Percentiles rank a stretch among this genome's conserved stretches.
These are phyloP conservation scores for Pyronema domesticum DNA, from an alignment of 495 filamentous ascomycete genomes.

Conservation along the genomic window DNA sequence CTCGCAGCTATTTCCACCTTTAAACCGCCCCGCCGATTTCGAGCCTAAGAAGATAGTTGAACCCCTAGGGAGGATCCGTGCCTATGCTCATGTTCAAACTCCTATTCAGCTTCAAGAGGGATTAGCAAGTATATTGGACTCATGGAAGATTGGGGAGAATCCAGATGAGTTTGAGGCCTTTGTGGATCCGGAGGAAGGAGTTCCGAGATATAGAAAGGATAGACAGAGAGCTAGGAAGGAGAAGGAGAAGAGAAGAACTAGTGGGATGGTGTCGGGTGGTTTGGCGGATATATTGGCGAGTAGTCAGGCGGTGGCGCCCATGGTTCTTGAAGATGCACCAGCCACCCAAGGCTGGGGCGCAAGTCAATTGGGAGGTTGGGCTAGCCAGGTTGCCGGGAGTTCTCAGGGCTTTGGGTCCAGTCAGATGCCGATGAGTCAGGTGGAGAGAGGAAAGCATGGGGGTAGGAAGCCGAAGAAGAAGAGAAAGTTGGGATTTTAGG, in stretches of 20 bases:
- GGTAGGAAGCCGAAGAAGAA: constrained; percentile 17
- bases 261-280: neutral
- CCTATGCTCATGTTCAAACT: constrained; percentile 14
- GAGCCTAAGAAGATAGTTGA: neutral
- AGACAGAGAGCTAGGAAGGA: neutral
- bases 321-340: neutral
- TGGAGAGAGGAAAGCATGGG: constrained; percentile 16
- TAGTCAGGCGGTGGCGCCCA: neutral
- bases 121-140: constrained; percentile 5
- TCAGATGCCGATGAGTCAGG: constrained; percentile 9
- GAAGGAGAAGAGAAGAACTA: neutral
- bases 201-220: neutral
- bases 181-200: constrained; percentile 1
- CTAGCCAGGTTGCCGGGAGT: neutral
- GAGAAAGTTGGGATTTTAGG: constrained; percentile 21
- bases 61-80: constrained; percentile 12
- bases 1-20: neutral
- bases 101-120: constrained; percentile 6
- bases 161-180: constrained; percentile 8
- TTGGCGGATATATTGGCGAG: neutral
- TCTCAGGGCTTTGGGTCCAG: neutral
- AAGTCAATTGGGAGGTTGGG: no score
- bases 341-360: no score
- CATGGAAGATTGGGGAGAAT: constrained; percentile 15
- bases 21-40: neutral